Evolutionary conservation across 495 filamentous ascomycete species (phyloP).

Genomic region (Penicillium crystallinum): DNA sequence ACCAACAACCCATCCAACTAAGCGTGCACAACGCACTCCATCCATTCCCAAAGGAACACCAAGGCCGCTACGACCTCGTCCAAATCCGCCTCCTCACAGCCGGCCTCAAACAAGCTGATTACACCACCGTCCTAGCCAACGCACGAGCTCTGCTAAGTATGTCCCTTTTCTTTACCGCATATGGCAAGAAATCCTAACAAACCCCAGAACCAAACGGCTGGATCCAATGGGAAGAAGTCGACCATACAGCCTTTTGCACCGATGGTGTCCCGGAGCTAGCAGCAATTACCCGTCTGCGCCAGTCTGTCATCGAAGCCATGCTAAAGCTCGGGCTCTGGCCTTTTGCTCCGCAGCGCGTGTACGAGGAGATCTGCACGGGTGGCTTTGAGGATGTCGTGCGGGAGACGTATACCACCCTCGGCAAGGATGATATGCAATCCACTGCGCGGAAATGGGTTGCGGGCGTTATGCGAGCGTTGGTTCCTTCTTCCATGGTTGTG

Average conservation of each 20-base stretch:
- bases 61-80: conserved; percentile 30
- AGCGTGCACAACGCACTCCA: conserved; percentile 28
- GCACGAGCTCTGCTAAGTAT: conserved; percentile 29
- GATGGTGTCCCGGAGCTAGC: conserved; percentile 7
- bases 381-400: conserved; percentile 9
- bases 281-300: conserved; percentile 6
- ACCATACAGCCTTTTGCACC: conserved; percentile 17
- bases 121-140: conserved; percentile 17
- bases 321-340: conserved; percentile 12
- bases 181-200: neutral
- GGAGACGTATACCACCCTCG: conserved; percentile 9
- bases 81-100: conserved; percentile 29
- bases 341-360: conserved; percentile 10
- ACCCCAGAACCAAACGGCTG: conserved; percentile 30
- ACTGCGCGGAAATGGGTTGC: conserved; percentile 14
- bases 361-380: conserved; percentile 1
- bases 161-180: neutral
- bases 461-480: conserved; percentile 12
- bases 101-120: conserved; percentile 22
- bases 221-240: conserved; percentile 36
- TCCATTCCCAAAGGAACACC: conserved; percentile 25
- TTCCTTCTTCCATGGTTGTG: conserved; percentile 13
- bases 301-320: conserved; percentile 10
- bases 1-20: conserved; percentile 6
- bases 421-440: conserved; percentile 10